Base-by-base conservation (phyloP, 331 rosid species). In the Pyracantha coccinea region DNA sequence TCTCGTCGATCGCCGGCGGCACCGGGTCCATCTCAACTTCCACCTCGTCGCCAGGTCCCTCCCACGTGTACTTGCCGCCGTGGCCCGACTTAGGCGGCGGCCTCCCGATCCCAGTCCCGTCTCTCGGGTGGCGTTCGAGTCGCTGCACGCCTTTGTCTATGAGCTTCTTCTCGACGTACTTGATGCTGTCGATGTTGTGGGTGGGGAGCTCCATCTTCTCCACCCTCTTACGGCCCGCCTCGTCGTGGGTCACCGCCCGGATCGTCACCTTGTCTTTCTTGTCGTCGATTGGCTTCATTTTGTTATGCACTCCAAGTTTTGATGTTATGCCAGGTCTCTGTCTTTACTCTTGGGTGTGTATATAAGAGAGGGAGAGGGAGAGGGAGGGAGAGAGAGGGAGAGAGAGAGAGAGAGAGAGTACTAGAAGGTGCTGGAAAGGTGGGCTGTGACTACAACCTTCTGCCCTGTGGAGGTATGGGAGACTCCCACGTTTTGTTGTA, bases 41-140 rank as follows among this genome's bases (percentile, higher is more conserved):
- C 0, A 29, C 85, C 69, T 72, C 2, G 38, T 75, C 85, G 3
- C 19, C 75, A 1, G 98, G 97, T 1, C 98, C 98, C 27, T 89
- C 94, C 98, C 98, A 91, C 0, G 96, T 93, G 85, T 71, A 93
- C 91, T 87, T 93, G 2, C 96, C 97, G 0, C 96, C 97, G 35
- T 69, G 91, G 23, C 97, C 97, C 1, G 88, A 81, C 86, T 93
- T 93, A 0, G 88, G 85, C 2, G 96, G 94, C 4, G 79, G 85
- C 52, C 55, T 54, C 1, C 84, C 78, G 12, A 91, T 80, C 1
- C 92, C 86, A 1, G 71, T 68, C 7, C 91, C 89, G 45, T 87
- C 80, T 4, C 64, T 80, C 0, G 98, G 91, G 86, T 88, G 98
- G 70, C 98, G 97, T 0, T 93, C 98, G 60, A 77, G 32, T 5